A percentile compares a stretch with the other conserved stretches of the same genome.
Conservation (phyloP, 371 early-diverging fungal species). For the Rhizopus microsporus region DNA sequence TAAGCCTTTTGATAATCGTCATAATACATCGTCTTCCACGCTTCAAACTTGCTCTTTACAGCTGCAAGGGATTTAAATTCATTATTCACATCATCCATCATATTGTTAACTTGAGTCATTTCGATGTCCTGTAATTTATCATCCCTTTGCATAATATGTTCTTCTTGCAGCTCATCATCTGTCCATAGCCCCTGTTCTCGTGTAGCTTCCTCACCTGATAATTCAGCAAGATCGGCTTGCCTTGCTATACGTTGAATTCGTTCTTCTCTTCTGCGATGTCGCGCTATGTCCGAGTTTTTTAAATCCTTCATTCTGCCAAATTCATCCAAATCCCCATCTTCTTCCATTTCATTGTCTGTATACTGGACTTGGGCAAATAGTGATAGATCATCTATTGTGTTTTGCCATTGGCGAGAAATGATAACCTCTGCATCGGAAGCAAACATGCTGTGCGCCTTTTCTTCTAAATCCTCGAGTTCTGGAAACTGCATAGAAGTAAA, state of each 20-base stretch:
- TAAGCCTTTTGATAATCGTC: conserved; percentile 72
- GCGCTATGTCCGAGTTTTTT: conserved; percentile 31
- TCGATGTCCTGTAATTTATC: conserved; percentile 34
- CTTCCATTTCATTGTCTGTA: conserved; percentile 16
- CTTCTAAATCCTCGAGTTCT: conserved; percentile 63
- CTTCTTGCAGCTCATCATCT: conserved; percentile 54
- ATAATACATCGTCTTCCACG: conserved; percentile 62
- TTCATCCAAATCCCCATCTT: conserved; percentile 41
- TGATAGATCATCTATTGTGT: conserved; percentile 52
- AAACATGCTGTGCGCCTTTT: conserved; percentile 48
- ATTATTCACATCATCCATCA: conserved; percentile 53
- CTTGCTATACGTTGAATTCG: conserved; percentile 20
- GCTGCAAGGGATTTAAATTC: conserved; percentile 56
- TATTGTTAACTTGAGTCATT: conserved; percentile 18
- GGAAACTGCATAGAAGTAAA: conserved; percentile 46
- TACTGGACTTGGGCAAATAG: conserved; percentile 29
- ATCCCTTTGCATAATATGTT: conserved; percentile 30
- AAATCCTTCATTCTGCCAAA: conserved; percentile 46
- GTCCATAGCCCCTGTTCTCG: conserved; percentile 53
- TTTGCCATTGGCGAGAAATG: conserved; percentile 38
- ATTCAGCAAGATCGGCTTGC: conserved; percentile 9
- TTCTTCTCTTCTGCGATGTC: conserved; percentile 39
- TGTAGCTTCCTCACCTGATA: conserved; percentile 16
- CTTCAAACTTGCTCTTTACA: conserved; percentile 63
- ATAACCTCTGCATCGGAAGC: conserved; percentile 43